Evolutionary conservation across 495 filamentous ascomycete species (phyloP), one percentile per base, ranked within the genome.

Genomic region (Ramalina intermedia): DNA sequence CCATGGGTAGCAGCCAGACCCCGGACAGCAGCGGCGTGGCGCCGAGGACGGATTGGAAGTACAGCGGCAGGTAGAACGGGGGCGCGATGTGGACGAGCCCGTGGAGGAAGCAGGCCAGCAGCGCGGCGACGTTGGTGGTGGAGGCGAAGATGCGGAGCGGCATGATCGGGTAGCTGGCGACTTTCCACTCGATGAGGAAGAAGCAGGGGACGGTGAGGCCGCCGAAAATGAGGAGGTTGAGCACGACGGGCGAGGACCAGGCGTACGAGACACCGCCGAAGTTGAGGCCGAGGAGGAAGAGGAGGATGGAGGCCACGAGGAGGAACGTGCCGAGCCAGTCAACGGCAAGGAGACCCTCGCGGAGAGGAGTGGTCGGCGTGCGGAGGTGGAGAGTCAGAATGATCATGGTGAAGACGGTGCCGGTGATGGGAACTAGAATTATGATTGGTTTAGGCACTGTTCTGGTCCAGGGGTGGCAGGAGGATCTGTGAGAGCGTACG

Each of bases 201-300:
- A 88, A 91, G 24, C 84, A 47, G 6, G 54, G 66, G 45, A 76
- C 71, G n/a, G 72, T 72, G 11, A 81, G 33, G 23, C 81, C 37
- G 8, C 88, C 87, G 55, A 89, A 87, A 26, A 91, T 65, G 50
- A 94, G 73, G 18, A 91, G 68, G 62, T 84, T 87, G 47, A 94
- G 71, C 39, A 91, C 84, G 0, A 71, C 80, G 0, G 82, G 65
- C 1, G 85, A 90, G 47, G 56, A 56, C 87, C 87, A 94, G 14
- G 85, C 82, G 51, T 74, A 73, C n/a, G 69, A 70, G 33, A 84
- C 70, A 17, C 88, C 88, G 43, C 86, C 86, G 49, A 81, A 82
- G 56, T 87, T 80, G 12, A 93, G 71, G 9, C 82, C 86, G 33
- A 91, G 76, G 13, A 93, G 72, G 56, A 94, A 72, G 78, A 93